These are phyloP conservation scores for Parmales sp. DNA, from an alignment of 108 stramenopile species.

Conservation along the genomic window DNA sequence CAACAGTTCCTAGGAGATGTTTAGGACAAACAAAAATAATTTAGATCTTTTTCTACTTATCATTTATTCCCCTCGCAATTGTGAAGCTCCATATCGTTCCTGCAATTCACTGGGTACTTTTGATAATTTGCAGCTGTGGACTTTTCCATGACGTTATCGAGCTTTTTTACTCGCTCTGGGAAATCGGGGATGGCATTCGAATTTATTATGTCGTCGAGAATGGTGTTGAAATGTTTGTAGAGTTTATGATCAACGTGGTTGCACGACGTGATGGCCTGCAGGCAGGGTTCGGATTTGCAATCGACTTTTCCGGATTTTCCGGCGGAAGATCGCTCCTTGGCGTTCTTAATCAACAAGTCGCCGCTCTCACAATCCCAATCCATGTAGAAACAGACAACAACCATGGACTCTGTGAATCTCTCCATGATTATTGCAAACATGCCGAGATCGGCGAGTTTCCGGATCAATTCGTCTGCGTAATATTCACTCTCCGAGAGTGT, in stretches of 20 bases:
- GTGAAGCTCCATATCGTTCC: not conserved
- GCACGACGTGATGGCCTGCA: not conserved
- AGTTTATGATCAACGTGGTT: not conserved
- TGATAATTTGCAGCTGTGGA: not conserved
- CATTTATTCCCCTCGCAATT: no score
- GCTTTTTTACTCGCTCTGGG: not conserved
- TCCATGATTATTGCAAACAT: constrained; percentile 5
- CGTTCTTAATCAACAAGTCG: not conserved
- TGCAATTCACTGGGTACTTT: constrained; percentile 5
- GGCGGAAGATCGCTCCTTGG: not conserved
- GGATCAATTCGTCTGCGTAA: not conserved
- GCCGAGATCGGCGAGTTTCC: not conserved
- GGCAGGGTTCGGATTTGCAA: not conserved
- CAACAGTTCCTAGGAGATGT: no score
- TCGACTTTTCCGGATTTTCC: not conserved
- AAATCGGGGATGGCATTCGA: not conserved
- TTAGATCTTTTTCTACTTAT: no score
- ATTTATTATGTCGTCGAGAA: not conserved
- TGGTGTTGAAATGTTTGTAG: not conserved
- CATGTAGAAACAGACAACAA: not conserved
- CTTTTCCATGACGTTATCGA: not conserved
- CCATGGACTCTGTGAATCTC: not conserved
- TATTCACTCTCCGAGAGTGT: not conserved
- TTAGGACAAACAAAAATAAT: no score
- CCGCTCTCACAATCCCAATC: not conserved